Evolutionary conservation across 2,329 filamentous ascomycete genomes (phyloP).

Genomic region (Cordyceps cateniannulata): DNA sequence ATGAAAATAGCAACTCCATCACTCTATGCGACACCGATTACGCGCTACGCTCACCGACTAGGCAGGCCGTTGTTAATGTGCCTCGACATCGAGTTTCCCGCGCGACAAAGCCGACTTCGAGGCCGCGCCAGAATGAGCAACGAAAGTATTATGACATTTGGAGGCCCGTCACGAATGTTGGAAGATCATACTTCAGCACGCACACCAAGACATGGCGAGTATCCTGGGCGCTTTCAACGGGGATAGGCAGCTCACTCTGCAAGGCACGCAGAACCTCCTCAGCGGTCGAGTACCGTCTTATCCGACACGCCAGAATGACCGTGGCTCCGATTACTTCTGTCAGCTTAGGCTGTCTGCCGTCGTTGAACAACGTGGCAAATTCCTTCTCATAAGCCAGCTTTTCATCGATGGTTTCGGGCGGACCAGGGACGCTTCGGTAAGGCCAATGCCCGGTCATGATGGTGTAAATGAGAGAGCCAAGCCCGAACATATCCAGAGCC

Average conservation of each 20-base stretch:
- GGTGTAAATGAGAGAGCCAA: not conserved
- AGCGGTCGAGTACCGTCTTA: not conserved
- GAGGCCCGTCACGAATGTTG: too few species aligned
- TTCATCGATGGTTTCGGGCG: not conserved
- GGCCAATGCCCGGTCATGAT: conserved; percentile 4
- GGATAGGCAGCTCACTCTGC: not conserved
- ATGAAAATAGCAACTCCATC: too few species aligned
- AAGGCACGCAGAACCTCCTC: not conserved
- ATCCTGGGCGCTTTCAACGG: not conserved
- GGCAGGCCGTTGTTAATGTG: too few species aligned
- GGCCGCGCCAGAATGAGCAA: too few species aligned
- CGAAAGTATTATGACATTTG: too few species aligned
- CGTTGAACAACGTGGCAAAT: not conserved
- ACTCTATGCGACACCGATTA: too few species aligned
- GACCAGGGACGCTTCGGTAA: not conserved
- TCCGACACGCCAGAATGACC: not conserved
- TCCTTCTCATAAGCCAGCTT: not conserved
- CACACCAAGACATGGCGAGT: not conserved
- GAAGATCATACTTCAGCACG: too few species aligned
- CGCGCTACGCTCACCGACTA: too few species aligned
- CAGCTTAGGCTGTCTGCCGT: not conserved
- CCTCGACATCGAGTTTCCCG: not conserved
- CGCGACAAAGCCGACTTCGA: too few species aligned
- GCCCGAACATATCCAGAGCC: not conserved
- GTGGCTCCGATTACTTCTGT: not conserved